Base-by-base conservation (phyloP, 192 early-diverging fungal genomes). In the Coemansia furcata region DNA sequence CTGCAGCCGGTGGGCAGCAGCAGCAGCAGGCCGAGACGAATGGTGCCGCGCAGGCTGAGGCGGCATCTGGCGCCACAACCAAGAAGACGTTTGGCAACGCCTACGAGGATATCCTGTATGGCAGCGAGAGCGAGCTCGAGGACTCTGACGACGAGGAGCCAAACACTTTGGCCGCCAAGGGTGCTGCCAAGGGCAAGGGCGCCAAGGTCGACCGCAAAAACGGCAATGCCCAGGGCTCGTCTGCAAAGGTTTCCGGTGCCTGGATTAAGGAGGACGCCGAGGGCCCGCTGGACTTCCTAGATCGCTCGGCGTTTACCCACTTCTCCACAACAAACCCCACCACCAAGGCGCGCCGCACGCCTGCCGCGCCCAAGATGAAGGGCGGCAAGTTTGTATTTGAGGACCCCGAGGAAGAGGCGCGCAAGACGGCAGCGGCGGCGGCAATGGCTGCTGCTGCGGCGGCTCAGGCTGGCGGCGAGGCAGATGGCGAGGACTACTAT, bases 61-160 rank as follows among this genome's bases (percentile, higher is more conserved):
- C 83, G 6, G 65, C 82, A 9, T 68, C 70, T 9, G 35, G 73
- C 10, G 60, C 63, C n/a, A 74, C 55, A 73, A 78, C 69, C 71
- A 87, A 76, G 67, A 89, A 74, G 83, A 76, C 78, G 49, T 94
- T 90, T 64, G 87, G 85, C 61, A 88, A 85, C 54, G 87, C 89
- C 7, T 93, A 89, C 69, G 95, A 98, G 71, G 93, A 98, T 67
- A 92, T 93, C 8, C 66, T 99, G 35, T 94, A 96, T 65, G 96
- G 94, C 32, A 90, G 87, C 72, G 97, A 97, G 69, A 95, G 93
- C 82, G 97, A 99, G 67, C 77, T 95, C 42, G 90, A 89, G 43
- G 89, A 87, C 62, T 87, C 86, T 44, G 94, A 92, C 23, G 90
- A 89, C 38, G 88, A 88, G 15, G 77, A 77, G 30, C 30, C 54